These are phyloP conservation scores for Eutrema heterophyllum DNA, from an alignment of 345 rosid genomes.

Conservation along the genomic window DNA sequence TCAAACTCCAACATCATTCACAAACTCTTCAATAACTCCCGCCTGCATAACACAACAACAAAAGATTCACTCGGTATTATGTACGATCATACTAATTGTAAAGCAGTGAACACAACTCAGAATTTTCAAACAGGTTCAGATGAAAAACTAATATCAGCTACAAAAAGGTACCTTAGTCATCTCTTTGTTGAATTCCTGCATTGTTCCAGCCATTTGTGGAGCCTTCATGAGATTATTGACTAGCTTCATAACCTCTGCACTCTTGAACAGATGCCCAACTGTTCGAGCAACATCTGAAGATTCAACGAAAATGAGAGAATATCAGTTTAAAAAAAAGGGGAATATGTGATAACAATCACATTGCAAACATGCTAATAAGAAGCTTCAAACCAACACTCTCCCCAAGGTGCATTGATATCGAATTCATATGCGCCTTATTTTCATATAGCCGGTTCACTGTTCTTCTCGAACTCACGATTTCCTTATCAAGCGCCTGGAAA, in stretches of 20 bases:
- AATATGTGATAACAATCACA: background rate
- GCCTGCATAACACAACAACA: conserved; percentile 45
- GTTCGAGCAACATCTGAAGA: conserved; percentile 83
- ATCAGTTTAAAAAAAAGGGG: too few relatives aligned
- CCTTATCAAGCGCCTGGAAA: conserved; percentile 75
- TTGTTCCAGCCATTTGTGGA: conserved; percentile 84
- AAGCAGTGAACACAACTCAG: background rate
- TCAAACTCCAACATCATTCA: too few relatives aligned
- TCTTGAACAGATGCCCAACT: conserved; percentile 83
- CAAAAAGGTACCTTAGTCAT: conserved; percentile 63
- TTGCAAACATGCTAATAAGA: background rate
- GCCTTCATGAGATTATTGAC: conserved; percentile 94
- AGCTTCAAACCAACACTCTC: conserved; percentile 76
- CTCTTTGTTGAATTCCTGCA: conserved; percentile 93
- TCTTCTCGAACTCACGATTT: conserved; percentile 69
- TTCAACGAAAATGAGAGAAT: background rate
- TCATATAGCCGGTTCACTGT: conserved; percentile 81
- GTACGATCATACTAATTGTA: background rate
- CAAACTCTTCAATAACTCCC: conserved; percentile 87
- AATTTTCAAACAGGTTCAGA: background rate
- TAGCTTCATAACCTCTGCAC: conserved; percentile 95
- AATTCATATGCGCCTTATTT: conserved; percentile 92
- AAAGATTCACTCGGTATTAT: background rate
- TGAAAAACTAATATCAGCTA: background rate
- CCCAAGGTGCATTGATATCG: conserved; percentile 94